Evolutionary conservation across 805 yeast species (phyloP), one percentile per base, ranked within the genome.

Genomic region (Jamesozyma jinghongensis): DNA sequence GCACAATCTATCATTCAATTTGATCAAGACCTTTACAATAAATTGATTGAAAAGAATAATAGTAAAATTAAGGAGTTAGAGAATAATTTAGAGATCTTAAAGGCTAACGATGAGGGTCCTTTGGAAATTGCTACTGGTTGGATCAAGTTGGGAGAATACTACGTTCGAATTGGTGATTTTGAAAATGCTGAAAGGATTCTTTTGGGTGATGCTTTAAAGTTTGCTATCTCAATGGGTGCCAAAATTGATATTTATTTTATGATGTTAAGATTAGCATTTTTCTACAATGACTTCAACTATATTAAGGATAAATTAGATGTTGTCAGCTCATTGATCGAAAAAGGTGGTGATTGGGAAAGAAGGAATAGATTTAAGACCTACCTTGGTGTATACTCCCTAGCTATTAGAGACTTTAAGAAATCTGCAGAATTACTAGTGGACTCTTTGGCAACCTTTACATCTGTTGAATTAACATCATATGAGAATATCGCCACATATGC

Each of bases 341-440:
- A 86, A 56, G 98, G 97, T 41, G 98, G 98, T 47, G 98, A 92
- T 62, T 92, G 98, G 98, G 98, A 92, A 66, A 84, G 98, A 64
- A 79, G 95, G 56, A 92, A 92, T 67, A 70, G 96, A 51, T 86
- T 76, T 70, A 92, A 92, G 68, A 85, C 97, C 5, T 92, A 92
- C 64, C 66, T 75, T 43, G 98, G 98, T 18, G 71, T 92, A 37
- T 85, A 85, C 59, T 67, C 75, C 29, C 67, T 92, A 74, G 81
- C 95, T 6, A 79, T 88, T 22, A 78, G 98, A 56, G 79, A 85
- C 53, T 92, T 92, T 56, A 69, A 68, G 32, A 94, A 85, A 51
- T 95, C 97, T 2, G 77, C 97, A 2, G 77, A 77, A 40, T 68
- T 90, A 46, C 72, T 92, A 53, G 85, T 85, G 48, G 98, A 88